These are phyloP conservation scores for Chlamydomonas asymmetrica DNA, from an alignment of 139 green algal species.

Conservation along the genomic window DNA sequence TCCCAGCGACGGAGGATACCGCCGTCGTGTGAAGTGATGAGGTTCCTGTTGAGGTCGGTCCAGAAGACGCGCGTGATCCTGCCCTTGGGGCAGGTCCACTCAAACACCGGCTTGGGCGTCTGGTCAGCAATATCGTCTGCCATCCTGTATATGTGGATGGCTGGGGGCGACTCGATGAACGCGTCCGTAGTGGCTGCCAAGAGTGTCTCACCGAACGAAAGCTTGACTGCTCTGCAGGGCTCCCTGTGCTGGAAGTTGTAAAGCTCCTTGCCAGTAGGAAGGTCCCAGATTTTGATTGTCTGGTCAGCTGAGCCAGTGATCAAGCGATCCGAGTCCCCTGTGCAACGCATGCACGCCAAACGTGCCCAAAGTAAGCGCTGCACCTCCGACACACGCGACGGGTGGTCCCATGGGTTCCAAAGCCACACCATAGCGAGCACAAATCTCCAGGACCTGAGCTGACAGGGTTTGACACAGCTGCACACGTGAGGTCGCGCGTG, in stretches of 20 bases:
- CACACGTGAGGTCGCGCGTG: too few relatives aligned
- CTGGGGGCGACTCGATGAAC: conserved; percentile 70
- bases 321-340: conserved; percentile 57
- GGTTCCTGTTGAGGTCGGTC: conserved; percentile 78
- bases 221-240: conserved; percentile 70
- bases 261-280: conserved; percentile 81
- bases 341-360: too few relatives aligned
- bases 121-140: conserved; percentile 68
- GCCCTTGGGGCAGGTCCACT: conserved; percentile 50
- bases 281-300: conserved; percentile 90
- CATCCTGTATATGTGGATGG: conserved; percentile 62
- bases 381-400: too few relatives aligned
- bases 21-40: conserved; percentile 89
- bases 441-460: background rate
- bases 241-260: conserved; percentile 82
- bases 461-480: conserved; percentile 1
- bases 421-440: too few relatives aligned
- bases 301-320: conserved; percentile 90
- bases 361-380: too few relatives aligned
- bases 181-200: conserved; percentile 86
- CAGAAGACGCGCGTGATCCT: conserved; percentile 77
- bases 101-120: conserved; percentile 34
- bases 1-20: conserved; percentile 82
- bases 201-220: conserved; percentile 81
- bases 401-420: too few relatives aligned